Percentiles rank a stretch among this genome's conserved stretches.
These are phyloP conservation scores for Diaporthe aspalathi DNA, from an alignment of 2,329 filamentous ascomycete genomes.

Conservation along the genomic window DNA sequence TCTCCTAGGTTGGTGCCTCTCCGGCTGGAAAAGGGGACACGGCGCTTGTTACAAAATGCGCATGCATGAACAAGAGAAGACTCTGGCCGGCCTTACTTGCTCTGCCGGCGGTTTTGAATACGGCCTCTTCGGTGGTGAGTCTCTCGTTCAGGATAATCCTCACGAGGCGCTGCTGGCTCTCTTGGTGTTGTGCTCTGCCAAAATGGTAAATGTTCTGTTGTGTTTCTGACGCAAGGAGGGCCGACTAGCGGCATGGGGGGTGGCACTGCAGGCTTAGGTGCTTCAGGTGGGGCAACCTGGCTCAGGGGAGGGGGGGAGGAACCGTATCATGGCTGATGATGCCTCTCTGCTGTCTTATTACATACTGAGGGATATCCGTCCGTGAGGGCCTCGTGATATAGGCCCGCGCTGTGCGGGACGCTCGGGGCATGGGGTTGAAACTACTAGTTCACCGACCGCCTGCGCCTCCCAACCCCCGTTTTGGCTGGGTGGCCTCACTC, in stretches of 20 bases:
- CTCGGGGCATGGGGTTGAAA: slow-evolving; percentile 30
- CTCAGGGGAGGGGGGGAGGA: slow-evolving; percentile 16
- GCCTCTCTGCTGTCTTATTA: background rate
- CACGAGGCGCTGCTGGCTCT: background rate
- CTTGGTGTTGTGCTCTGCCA: too few relatives aligned
- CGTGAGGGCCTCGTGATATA: slow-evolving; percentile 11
- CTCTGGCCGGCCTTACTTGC: too few relatives aligned
- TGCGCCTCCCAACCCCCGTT: background rate
- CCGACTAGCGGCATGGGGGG: slow-evolving; percentile 4
- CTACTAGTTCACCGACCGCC: slow-evolving; percentile 4
- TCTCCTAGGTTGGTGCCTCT: too few relatives aligned
- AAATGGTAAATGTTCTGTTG: too few relatives aligned
- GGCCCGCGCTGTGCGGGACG: background rate
- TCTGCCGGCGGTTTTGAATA: too few relatives aligned
- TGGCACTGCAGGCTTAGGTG: slow-evolving; percentile 25
- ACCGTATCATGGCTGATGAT: background rate
- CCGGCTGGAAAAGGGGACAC: too few relatives aligned
- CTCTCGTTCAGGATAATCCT: too few relatives aligned
- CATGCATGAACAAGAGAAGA: too few relatives aligned
- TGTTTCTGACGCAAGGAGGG: background rate
- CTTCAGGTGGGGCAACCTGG: slow-evolving; percentile 27
- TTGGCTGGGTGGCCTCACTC: slow-evolving; percentile 26
- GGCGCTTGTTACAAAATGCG: too few relatives aligned
- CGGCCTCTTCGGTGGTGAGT: too few relatives aligned
- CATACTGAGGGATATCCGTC: background rate